These are phyloP conservation scores for Pseudogymnoascus sp. DNA, from an alignment of 2,329 filamentous ascomycete genomes.

Conservation along the genomic window DNA sequence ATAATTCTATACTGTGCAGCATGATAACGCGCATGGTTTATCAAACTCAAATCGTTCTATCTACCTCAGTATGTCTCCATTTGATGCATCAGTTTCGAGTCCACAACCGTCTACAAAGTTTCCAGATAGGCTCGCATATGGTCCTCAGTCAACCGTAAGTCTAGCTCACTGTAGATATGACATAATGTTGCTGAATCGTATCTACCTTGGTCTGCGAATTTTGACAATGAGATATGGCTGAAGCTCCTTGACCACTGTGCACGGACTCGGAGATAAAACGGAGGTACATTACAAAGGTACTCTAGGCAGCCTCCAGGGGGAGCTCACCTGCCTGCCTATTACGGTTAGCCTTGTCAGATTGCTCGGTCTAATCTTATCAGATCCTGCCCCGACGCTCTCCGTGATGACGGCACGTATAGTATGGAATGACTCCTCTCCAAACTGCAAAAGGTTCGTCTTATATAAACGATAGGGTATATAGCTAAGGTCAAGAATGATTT, in stretches of 20 bases:
- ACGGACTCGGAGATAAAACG: background rate
- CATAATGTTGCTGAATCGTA: background rate
- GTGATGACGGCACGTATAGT: background rate
- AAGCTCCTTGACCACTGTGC: background rate
- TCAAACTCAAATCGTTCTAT: background rate
- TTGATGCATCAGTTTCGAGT: background rate
- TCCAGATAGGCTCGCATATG: too few species aligned
- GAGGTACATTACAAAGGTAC: background rate
- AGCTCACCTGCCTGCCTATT: background rate
- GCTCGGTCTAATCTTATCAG: constrained; percentile 1
- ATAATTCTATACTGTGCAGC: background rate
- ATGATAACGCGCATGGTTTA: background rate
- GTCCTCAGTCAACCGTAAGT: too few species aligned
- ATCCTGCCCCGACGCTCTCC: background rate
- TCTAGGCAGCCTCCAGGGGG: background rate
- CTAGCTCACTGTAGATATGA: too few species aligned
- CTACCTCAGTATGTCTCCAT: background rate
- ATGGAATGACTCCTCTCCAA: background rate
- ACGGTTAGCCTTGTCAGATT: background rate
- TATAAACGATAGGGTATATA: background rate
- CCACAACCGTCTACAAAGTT: background rate
- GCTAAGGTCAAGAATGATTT: background rate
- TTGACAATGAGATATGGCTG: background rate
- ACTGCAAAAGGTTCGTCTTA: background rate
- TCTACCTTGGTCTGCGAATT: background rate